A percentile compares a stretch with the other conserved stretches of the same genome.
Conservation (phyloP, 441 rosid species). For the Arabidopsis lyrata region DNA sequence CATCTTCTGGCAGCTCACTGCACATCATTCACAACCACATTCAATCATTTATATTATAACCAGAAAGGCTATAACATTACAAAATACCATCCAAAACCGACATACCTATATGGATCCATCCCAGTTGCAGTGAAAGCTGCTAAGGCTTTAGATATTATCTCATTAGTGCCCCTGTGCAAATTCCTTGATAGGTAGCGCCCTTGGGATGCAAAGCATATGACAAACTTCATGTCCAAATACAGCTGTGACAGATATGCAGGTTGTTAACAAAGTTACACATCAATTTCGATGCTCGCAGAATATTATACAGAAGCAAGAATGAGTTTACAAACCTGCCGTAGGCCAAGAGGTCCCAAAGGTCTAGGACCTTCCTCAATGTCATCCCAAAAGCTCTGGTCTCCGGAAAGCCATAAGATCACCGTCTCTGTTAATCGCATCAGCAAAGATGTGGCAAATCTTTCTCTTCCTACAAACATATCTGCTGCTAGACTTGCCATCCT, state of each 20-base stretch:
- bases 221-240: conserved; percentile 96
- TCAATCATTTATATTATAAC: conserved; percentile 9
- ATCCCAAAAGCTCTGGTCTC: conserved; percentile 98
- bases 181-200: conserved; percentile 98
- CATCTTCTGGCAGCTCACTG: conserved; percentile 93
- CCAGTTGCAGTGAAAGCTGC: conserved; percentile 88
- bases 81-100: not conserved
- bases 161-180: conserved; percentile 87
- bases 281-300: not conserved
- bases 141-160: conserved; percentile 84
- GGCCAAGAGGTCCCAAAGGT: conserved; percentile 91
- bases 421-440: conserved; percentile 98
- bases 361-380: conserved; percentile 96
- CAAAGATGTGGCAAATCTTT: conserved; percentile 87
- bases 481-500: conserved; percentile 89
- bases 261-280: conserved; percentile 10
- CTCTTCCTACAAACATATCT: conserved; percentile 99
- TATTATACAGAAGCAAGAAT: conserved; percentile 30
- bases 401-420: conserved; percentile 93
- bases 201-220: conserved; percentile 91
- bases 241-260: conserved; percentile 59
- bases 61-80: not conserved
- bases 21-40: conserved; percentile 30
- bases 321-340: conserved; percentile 70
- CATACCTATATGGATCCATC: conserved; percentile 90